Evolutionary conservation across 2,329 filamentous ascomycete genomes (phyloP), one percentile per base, ranked within the genome.

Genomic region (Botrytis porri): DNA sequence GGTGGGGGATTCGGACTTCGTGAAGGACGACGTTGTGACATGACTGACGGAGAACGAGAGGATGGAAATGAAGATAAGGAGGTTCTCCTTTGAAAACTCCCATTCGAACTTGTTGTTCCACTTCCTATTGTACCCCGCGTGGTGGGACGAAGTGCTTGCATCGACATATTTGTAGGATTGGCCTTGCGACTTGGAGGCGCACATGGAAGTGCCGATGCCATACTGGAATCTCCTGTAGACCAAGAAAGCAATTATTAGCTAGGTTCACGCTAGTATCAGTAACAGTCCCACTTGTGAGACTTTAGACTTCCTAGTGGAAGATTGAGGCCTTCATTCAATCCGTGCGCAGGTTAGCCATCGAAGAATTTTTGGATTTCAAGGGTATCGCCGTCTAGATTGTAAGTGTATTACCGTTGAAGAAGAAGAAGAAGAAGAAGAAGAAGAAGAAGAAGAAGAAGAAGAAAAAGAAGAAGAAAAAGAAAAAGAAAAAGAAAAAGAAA

Each of bases 51-150:
- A 64, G 87, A 87, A 73, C 87, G 85, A 69, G 88, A 88, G 35
- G 89, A 86, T 29, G 84, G 83, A 78, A 91, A 89, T 60, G 89
- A 91, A 39, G 89, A 88, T 65, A 92, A 83, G n/a, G 90, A 92
- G 60, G 87, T 85, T 78, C 86, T 83, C 73, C 84, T 83, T 66
- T 71, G 64, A 37, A 73, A 73, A 72, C 76, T 81, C 61, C 77
- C 78, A 77, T 81, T 80, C 67, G 80, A 80, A 71, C 74, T 76
- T 45, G 51, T 64, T 41, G 79, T 78, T 35, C 67, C 74, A 41
- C 76, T 77, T 20, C 71, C 75, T 32, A 73, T 71, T 60, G 77
- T 77, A 48, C 76, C 77, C 73, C 77, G 74, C 32, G 76, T 77
- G 43, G 75, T 77, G 54, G 77, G 78, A 75, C 77, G 77, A 67